Conservation (phyloP, 2,329 filamentous ascomycete species). For the Colletotrichum magnum region DNA sequence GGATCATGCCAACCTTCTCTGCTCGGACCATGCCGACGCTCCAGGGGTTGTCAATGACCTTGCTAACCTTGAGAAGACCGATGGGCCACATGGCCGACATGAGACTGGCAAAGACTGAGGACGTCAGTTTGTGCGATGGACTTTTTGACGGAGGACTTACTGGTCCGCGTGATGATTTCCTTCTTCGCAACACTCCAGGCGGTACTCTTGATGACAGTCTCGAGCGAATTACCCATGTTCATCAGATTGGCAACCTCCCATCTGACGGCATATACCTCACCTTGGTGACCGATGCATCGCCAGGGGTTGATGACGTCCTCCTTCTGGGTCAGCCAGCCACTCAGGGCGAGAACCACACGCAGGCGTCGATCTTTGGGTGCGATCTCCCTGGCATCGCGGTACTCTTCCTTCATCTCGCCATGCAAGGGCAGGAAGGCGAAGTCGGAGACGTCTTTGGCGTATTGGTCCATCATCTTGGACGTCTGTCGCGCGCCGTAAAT, state of each 20-base stretch:
- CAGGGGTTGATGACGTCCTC: constrained; percentile 84
- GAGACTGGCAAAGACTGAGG: constrained; percentile 68
- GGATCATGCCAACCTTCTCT: constrained; percentile 78
- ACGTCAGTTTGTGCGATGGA: constrained; percentile 2
- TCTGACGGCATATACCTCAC: constrained; percentile 85
- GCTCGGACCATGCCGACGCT: constrained; percentile 81
- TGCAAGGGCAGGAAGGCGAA: constrained; percentile 87
- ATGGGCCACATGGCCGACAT: constrained; percentile 73
- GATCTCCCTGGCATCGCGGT: constrained; percentile 65
- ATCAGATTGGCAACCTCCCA: constrained; percentile 86
- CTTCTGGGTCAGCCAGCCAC: constrained; percentile 83
- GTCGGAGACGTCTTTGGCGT: constrained; percentile 87
- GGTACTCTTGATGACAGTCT: constrained; percentile 81
- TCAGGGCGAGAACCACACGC: constrained; percentile 85
- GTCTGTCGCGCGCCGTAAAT: constrained; percentile 91
- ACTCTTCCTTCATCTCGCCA: constrained; percentile 58
- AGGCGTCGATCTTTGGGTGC: constrained; percentile 75
- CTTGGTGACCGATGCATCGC: constrained; percentile 79
- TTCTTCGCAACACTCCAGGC: constrained; percentile 82
- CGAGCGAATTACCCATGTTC: constrained; percentile 83
- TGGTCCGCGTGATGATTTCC: constrained; percentile 61
- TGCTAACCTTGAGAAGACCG: constrained; percentile 75
- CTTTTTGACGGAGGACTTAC: constrained; percentile 53
- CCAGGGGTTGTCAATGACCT: constrained; percentile 87
- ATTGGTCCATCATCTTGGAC: constrained; percentile 89